Base-by-base conservation (phyloP, 352 stramenopile genomes). In the Elongisporangium undulatum region DNA sequence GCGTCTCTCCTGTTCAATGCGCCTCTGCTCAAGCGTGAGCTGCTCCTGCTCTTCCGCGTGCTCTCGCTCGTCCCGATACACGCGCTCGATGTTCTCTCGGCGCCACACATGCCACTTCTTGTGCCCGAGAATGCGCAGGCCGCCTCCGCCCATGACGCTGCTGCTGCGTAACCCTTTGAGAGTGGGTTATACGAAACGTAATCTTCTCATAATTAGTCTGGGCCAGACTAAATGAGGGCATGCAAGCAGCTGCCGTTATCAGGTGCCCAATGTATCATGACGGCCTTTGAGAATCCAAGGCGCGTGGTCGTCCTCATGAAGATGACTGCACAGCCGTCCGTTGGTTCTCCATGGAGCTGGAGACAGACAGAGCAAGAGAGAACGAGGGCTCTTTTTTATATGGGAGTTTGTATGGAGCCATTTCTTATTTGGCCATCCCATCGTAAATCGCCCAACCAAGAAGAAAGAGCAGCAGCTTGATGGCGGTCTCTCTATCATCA, bases 51-150 rank as follows among this genome's bases (percentile, higher is more conserved):
- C 56, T 16, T 87, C 78, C 24, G 62, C 68, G 24, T 82, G 63
- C 55, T 59, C 57, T 0, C 67, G 63, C 68, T 94, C 85, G 59
- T 95, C 83, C 10, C 77, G 71, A 23, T 74, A 55, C 61, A 93
- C 83, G 50, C 82, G 83, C 65, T 92, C 83, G 52, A 92, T 87
- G 69, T 92, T 92, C 52, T 93, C 83, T 17, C 83, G 76, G 9
- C 81, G 81, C 85, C 85, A 95, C 23, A 95, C 85, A 62, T 95
- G 83, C 85, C 85, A 95, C 55, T 80, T 89, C 74, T 95, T 95
- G 57, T 90, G 80, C 6, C 73, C 73, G 8, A 90, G 66, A 54
- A 90, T 82, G 21, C 75, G 80, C 23, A 90, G 59, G n/a, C 79
- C 79, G 41, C 79, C 79, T 23, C 79, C 79, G 62, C 79, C 79